Evolutionary conservation across 1,284 basidiomycete genomes (phyloP).

Genomic region (Blastosporella zonata): DNA sequence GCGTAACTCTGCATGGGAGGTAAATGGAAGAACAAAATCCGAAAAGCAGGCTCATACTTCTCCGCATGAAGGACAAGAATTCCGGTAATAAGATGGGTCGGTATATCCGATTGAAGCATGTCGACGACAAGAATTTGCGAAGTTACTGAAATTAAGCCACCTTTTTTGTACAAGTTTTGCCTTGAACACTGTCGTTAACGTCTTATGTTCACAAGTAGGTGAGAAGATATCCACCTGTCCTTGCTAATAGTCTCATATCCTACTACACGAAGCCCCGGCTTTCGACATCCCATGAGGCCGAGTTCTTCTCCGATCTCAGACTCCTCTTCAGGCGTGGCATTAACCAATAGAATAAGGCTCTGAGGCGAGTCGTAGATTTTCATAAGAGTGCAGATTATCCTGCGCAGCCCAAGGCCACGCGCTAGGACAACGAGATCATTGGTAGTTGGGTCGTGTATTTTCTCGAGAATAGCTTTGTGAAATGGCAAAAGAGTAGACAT

Average conservation of each 20-base stretch:
- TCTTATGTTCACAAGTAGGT: not conserved
- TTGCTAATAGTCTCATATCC: conserved; percentile 82
- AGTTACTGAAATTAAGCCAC: conserved; percentile 90
- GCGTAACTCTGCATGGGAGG: conserved; percentile 64
- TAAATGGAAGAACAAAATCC: not conserved
- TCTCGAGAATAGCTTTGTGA: conserved; percentile 62
- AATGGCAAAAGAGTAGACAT: conserved; percentile 59
- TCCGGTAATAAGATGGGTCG: conserved; percentile 83
- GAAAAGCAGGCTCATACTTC: conserved; percentile 45
- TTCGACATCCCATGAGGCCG: conserved; percentile 86
- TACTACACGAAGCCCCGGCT: conserved; percentile 82
- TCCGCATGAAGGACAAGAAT: conserved; percentile 95
- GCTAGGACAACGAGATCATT: conserved; percentile 85
- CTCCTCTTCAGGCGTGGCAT: conserved; percentile 87
- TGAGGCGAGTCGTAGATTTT: conserved; percentile 91
- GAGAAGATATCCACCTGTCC: conserved; percentile 57
- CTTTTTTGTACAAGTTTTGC: conserved; percentile 81
- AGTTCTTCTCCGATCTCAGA: conserved; percentile 90
- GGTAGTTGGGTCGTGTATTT: conserved; percentile 73
- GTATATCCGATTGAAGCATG: conserved; percentile 87
- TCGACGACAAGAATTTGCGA: conserved; percentile 94
- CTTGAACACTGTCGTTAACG: conserved; percentile 38
- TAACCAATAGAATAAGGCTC: conserved; percentile 84
- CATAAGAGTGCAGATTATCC: conserved; percentile 81
- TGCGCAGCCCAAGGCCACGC: conserved; percentile 82